Base-by-base conservation (phyloP, 2,329 filamentous ascomycete genomes). In the Pseudofabraea citricarpa region DNA sequence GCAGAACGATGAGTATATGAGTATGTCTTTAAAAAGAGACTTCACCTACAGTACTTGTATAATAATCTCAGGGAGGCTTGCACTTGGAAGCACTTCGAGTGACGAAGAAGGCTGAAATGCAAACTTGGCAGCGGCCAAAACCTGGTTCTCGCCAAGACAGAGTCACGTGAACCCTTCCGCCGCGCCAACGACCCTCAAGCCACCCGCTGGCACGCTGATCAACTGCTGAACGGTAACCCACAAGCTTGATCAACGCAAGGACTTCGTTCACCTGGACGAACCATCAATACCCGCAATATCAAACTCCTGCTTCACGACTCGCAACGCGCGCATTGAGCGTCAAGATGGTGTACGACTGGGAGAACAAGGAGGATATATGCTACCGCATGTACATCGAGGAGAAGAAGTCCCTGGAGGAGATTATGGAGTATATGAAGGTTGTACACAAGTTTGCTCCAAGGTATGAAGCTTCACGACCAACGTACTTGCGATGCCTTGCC, bases 371-470 rank as follows among this genome's bases (percentile, higher is more conserved):
- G 56, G 74, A 77, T 32, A 71, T 81, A 51, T 83, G 79, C 66
- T 81, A 77, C 62, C 76, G 79, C 52, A 76, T 93, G 57, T 93
- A 90, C 57, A 87, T 91, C 53, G 77, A 82, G 46, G 84, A 93
- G 66, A 80, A 80, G 54, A 83, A 77, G 66, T 77, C 80, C 31
- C 67, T 90, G 45, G 80, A 85, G 56, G 81, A 90, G 52, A 84
- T 93, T 32, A 85, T 87, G 71, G 73, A 81, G 20, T 81, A 82
- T 57, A 83, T 89, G 73, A 79, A 73, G 51, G 69, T 69, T 44
- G 69, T 73, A 46, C 72, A 84, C 67, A 73, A 78, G 48, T 89
- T 90, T 63, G 72, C 78, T 22, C 85, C 87, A 18, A 86, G 82
- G 83, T 86, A 70, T 62, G 72, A 31, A 31, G 27, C 27, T 61